Percentiles rank a stretch among this genome's conserved stretches.
Evolutionary conservation across 2,329 filamentous ascomycete genomes (phyloP).

Genomic region (Sporothrix pseudoabietina): DNA sequence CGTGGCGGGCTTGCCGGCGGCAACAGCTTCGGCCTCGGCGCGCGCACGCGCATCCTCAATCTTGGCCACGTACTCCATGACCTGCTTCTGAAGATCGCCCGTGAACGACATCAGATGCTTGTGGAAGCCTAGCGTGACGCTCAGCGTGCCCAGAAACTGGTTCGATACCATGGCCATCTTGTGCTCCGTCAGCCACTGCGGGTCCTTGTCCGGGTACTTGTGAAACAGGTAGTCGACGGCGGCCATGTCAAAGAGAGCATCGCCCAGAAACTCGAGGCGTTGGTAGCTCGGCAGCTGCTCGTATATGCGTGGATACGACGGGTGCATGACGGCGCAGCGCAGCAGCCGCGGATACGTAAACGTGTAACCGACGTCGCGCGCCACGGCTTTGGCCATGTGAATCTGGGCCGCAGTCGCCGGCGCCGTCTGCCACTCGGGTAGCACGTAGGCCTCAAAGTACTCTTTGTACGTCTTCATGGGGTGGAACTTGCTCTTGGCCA

Average conservation of each 20-base stretch:
- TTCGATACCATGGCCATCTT: conserved; percentile 99
- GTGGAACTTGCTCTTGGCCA: conserved; percentile 73
- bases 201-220: conserved; percentile 75
- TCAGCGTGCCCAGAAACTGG: conserved; percentile 83
- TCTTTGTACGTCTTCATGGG: conserved; percentile 68
- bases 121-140: conserved; percentile 77
- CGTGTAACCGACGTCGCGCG: conserved; percentile 56
- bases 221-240: conserved; percentile 82
- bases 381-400: conserved; percentile 67
- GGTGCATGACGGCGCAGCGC: conserved; percentile 83
- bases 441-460: conserved; percentile 69
- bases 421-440: conserved; percentile 70
- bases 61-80: conserved; percentile 59
- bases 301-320: conserved; percentile 74
- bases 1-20: conserved; percentile 41
- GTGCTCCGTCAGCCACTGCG: conserved; percentile 97
- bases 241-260: conserved; percentile 82
- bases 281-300: conserved; percentile 87
- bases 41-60: conserved; percentile 49
- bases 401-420: conserved; percentile 65
- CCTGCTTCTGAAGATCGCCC: conserved; percentile 47
- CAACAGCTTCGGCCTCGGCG: conserved; percentile 43
- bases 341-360: conserved; percentile 78
- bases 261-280: conserved; percentile 87
- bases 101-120: conserved; percentile 65